Base-by-base conservation (phyloP, 2,329 filamentous ascomycete genomes). In the Penicillium sp. region DNA sequence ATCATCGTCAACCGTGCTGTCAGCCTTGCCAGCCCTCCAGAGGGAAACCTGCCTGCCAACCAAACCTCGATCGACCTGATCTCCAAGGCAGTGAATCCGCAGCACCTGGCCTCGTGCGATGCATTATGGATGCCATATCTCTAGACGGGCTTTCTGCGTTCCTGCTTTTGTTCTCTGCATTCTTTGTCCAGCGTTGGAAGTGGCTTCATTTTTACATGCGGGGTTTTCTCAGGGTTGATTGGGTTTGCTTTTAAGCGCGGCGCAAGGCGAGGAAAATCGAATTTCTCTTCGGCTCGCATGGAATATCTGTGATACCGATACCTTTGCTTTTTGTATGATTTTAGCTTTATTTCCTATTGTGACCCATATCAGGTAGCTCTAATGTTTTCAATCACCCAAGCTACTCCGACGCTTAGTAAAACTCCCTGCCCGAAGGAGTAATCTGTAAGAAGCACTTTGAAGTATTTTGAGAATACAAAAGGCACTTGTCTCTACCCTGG, bases 61-160 rank as follows among this genome's bases (percentile, higher is more conserved):
- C 93, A 99, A 75, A 97, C 91, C 27, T 88, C 95, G 19, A 91
- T 98, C 59, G 93, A 99, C 68, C 70, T 94, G 47, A 86, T 98
- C 47, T 86, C 86, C n/a, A 85, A 84, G 70, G 89, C 91, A 1
- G 90, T 94, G 11, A 94, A 95, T 68, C 93, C 93, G 1, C 82
- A 87, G 71, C 89, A 93, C 64, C 67, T 99, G 67, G 84, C 86
- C 30, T 80, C 87, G 67, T 90, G 86, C 59, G 93, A 98, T 74
- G 83, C 90, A 43, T 71, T 98, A 56, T 99, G 93, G 89, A 97
- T 97, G 91, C 84, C 88, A 16, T 98, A 94, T 72, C 72, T 97
- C 60, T 97, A 52, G 59, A 20, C 17, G 35, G 16, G 23, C n/a
- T 37, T 43, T 47, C 39, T 36, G n/a, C 45, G 33, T 42, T 42